A percentile compares a stretch with the other conserved stretches of the same genome.
These are phyloP conservation scores for Colletotrichum endophyticum DNA, from an alignment of 2,329 filamentous ascomycete genomes.

Conservation along the genomic window DNA sequence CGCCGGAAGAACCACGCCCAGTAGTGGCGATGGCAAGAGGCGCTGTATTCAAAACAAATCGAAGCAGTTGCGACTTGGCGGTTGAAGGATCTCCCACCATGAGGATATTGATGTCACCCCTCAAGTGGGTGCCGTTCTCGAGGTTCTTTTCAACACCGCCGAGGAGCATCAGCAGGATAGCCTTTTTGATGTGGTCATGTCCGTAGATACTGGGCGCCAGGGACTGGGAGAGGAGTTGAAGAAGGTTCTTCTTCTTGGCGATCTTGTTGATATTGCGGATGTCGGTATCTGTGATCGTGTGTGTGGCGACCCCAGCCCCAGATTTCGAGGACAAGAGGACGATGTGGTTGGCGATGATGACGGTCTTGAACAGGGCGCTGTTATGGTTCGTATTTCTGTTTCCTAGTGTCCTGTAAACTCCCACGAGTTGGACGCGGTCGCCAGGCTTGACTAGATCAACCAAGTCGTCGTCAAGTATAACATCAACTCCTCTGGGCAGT, in stretches of 20 bases:
- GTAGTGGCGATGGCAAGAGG: conserved; percentile 97
- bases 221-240: conserved; percentile 91
- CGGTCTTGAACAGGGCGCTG: conserved; percentile 92
- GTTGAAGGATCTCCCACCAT: conserved; percentile 99
- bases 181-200: conserved; percentile 97
- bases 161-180: conserved; percentile 91
- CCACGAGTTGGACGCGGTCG: conserved; percentile 95
- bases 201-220: conserved; percentile 96
- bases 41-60: conserved; percentile 96
- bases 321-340: conserved; percentile 96
- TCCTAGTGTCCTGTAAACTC: conserved; percentile 90
- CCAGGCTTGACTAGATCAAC: conserved; percentile 95
- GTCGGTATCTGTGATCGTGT: conserved; percentile 92
- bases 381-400: conserved; percentile 91
- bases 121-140: conserved; percentile 95
- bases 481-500: conserved; percentile 92
- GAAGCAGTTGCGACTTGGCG: conserved; percentile 95
- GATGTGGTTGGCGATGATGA: conserved; percentile 93
- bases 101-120: conserved; percentile 98
- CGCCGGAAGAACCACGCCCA: conserved; percentile 93
- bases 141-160: conserved; percentile 98
- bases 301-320: conserved; percentile 89
- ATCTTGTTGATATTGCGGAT: conserved; percentile 99
- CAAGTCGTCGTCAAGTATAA: conserved; percentile 94
- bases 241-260: conserved; percentile 90